Percentiles rank a stretch among this genome's conserved stretches.
These are phyloP conservation scores for Zasmidium citrigriseum DNA, from an alignment of 2,329 filamentous ascomycete genomes.

Conservation along the genomic window DNA sequence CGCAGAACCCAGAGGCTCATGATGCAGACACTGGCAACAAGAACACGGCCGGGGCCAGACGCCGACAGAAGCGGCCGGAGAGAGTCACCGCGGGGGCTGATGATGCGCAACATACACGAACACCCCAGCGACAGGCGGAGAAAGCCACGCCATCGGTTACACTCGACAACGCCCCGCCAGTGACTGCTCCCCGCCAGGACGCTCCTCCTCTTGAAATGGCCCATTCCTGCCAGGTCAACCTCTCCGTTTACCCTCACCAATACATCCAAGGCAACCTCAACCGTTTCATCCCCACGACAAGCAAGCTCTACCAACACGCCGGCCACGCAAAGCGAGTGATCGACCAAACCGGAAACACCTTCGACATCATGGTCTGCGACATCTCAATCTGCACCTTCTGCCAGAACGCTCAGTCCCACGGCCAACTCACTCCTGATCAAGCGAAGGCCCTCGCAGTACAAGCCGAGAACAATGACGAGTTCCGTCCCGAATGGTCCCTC, in stretches of 20 bases:
- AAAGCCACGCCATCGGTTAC: too few species aligned
- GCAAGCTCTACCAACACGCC: not conserved
- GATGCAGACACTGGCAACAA: too few species aligned
- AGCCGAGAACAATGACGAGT: not conserved
- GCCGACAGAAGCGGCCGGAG: too few species aligned
- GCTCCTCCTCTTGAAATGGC: not conserved
- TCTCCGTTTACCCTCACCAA: not conserved
- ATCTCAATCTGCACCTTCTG: not conserved
- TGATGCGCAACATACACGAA: too few species aligned
- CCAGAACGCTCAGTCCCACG: not conserved
- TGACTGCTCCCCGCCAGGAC: not conserved
- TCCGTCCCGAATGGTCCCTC: not conserved
- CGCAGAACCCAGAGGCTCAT: too few species aligned
- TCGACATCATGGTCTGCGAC: not conserved
- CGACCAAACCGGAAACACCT: not conserved
- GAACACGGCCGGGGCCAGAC: too few species aligned
- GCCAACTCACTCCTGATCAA: not conserved
- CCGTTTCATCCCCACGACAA: not conserved
- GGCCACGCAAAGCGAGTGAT: not conserved
- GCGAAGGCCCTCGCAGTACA: not conserved
- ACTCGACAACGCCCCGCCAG: too few species aligned
- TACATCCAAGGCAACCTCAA: not conserved
- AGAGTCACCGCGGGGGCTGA: too few species aligned
- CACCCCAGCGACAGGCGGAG: too few species aligned
- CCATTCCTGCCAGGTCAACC: not conserved